These are phyloP conservation scores for Chytriomyces confervae DNA, from an alignment of 192 early-diverging fungal genomes.

Conservation along the genomic window DNA sequence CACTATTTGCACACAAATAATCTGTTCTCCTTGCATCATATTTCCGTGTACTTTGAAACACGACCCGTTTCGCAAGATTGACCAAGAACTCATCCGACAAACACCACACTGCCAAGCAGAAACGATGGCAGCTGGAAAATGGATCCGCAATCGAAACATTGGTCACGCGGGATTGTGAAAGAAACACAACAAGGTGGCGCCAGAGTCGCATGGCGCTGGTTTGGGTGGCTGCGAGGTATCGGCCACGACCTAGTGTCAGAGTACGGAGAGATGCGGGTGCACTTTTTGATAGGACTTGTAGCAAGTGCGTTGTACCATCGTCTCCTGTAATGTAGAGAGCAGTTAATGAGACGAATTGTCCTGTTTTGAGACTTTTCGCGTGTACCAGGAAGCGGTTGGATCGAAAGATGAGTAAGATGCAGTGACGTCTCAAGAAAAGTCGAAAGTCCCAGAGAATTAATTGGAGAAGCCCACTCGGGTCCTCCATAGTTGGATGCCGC, in stretches of 20 bases:
- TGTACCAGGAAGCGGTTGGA: constrained; percentile 8
- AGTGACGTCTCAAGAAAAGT: not conserved
- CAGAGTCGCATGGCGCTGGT: not conserved
- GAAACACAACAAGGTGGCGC: not conserved
- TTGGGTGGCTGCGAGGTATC: constrained; percentile 14
- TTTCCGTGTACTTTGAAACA: not conserved
- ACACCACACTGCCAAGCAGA: constrained; percentile 1
- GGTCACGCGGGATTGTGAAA: not conserved
- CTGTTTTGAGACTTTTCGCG: not conserved
- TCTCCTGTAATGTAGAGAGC: constrained; percentile 3
- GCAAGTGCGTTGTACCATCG: constrained; percentile 21
- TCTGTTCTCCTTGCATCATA: not conserved
- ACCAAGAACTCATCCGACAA: not conserved
- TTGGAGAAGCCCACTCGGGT: constrained; percentile 3
- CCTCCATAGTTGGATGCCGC: constrained; percentile 19
- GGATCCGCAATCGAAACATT: constrained; percentile 1
- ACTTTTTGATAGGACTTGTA: constrained; percentile 6
- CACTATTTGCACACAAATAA: too few relatives aligned
- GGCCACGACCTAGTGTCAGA: constrained; percentile 10
- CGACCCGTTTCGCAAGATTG: too few relatives aligned
- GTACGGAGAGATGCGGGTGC: not conserved
- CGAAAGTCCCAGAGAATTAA: not conserved
- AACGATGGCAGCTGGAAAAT: constrained; percentile 1
- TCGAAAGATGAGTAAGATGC: not conserved
- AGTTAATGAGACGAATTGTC: not conserved